Evolutionary conservation across 2,329 filamentous ascomycete genomes (phyloP), one percentile per base, ranked within the genome.

Genomic region (Colletotrichum lindemuthianum): DNA sequence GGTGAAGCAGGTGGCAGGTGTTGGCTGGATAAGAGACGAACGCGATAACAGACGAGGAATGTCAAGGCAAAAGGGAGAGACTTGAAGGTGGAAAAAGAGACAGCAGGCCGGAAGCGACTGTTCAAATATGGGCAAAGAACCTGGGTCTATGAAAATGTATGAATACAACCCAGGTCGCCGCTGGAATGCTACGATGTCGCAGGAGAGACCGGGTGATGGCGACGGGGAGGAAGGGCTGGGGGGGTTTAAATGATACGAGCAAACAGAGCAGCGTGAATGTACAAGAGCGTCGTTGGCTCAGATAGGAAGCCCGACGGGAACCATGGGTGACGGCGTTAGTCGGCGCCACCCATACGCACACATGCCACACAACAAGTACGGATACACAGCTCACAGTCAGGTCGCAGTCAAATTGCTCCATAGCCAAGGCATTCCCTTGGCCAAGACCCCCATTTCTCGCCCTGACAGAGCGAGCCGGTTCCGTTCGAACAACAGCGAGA

Each of bases 301-400:
- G 51, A 51, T 41, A 52, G 57, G 43, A 47, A 47, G 50, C 57
- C 44, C 37, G 53, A 39, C 41, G 47, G 63, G 52, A 63, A 37
- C 63, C 58, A 52, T 63, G 47, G 52, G 52, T 63, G 51, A 57
- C 47, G 63, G 58, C 47, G 45, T 57, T 49, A 53, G 41, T 51
- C 51, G 51, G 45, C 63, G 47, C 58, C 63, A 65, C 24, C 24
- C 24, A 24, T 24, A 24, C 24, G 24, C 24, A 24, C 24, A 24
- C 24, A 24, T 24, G 24, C 24, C 24, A 24, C 24, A 24, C 24
- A 24, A 24, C 24, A 24, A 24, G 24, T 24, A 24, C 24, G 24
- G 24, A 24, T 24, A 24, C 24, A 24, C 24, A 24, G 24, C 24
- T 24, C 24, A 4, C 24, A 24, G 24, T 24, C 51, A 55, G 52